Conservation (phyloP, 2,329 filamentous ascomycete species). For the Stagonosporopsis cucurbitacearum region DNA sequence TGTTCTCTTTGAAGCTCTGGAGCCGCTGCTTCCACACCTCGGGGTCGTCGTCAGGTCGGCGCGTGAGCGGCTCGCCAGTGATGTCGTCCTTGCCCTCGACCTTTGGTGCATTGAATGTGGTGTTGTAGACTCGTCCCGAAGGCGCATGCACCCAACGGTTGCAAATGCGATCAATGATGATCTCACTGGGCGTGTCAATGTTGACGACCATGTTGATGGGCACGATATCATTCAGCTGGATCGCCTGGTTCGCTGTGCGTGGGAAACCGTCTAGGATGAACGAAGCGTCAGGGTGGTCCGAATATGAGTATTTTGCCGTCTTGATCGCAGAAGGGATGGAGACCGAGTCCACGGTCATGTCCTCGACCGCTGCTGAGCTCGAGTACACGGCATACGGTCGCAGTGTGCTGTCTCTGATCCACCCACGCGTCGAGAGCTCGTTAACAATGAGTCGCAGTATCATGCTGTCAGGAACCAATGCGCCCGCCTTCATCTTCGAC, state of each 20-base stretch:
- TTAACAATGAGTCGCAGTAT: conserved; percentile 92
- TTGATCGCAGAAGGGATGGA: conserved; percentile 51
- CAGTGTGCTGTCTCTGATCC: conserved; percentile 66
- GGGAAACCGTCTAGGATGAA: conserved; percentile 98
- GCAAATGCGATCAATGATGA: conserved; percentile 88
- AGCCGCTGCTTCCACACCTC: conserved; percentile 83
- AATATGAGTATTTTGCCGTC: conserved; percentile 52
- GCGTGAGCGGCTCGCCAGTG: conserved; percentile 84
- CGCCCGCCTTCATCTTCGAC: conserved; percentile 82
- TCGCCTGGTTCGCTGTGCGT: conserved; percentile 81
- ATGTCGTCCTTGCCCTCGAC: conserved; percentile 84
- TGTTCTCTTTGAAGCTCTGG: conserved; percentile 85
- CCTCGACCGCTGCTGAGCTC: conserved; percentile 40
- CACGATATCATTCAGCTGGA: conserved; percentile 76
- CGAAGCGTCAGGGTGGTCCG: conserved; percentile 77
- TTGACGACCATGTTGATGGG: conserved; percentile 96
- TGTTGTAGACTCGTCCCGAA: conserved; percentile 94
- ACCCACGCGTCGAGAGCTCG: conserved; percentile 83
- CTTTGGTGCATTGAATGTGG: conserved; percentile 85
- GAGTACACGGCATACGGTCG: conserved; percentile 56
- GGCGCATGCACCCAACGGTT: conserved; percentile 93
- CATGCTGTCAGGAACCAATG: conserved; percentile 87
- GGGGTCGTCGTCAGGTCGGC: conserved; percentile 84
- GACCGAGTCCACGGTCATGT: conserved; percentile 50
- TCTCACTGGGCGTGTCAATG: conserved; percentile 80